A percentile compares a stretch with the other conserved stretches of the same genome.
Conservation (phyloP, 768 basidiomycete genomes). For the Tubosaeta sp. region DNA sequence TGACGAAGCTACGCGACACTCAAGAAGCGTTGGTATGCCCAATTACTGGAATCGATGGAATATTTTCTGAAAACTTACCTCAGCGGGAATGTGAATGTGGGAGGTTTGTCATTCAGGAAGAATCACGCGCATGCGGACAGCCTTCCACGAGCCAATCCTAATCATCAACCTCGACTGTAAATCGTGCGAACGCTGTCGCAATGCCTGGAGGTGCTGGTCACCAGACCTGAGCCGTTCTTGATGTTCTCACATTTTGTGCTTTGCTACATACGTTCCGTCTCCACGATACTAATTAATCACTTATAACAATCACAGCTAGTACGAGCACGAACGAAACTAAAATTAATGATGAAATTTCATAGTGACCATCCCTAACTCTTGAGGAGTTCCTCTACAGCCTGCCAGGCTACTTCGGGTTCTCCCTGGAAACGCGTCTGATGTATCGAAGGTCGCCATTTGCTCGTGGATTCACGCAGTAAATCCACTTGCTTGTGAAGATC, state of each 20-base stretch:
- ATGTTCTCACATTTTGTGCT: no score
- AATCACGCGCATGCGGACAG: background rate
- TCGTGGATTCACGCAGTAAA: background rate
- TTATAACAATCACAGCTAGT: background rate
- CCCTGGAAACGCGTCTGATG: slow-evolving; percentile 7
- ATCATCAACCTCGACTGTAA: background rate
- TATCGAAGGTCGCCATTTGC: background rate
- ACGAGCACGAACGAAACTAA: background rate
- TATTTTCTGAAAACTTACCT: background rate
- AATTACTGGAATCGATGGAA: background rate
- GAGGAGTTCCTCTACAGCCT: slow-evolving; percentile 9
- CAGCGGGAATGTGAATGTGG: slow-evolving; percentile 11
- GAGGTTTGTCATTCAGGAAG: background rate
- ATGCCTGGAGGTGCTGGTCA: slow-evolving; percentile 1
- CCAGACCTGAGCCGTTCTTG: background rate
- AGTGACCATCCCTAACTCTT: background rate
- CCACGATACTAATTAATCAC: background rate
- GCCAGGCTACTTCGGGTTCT: slow-evolving; percentile 11
- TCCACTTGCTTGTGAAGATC: background rate
- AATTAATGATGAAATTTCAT: background rate
- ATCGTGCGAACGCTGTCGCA: no score
- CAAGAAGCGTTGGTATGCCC: background rate
- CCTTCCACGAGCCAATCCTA: background rate
- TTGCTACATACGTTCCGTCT: no score
- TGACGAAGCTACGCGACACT: background rate